phyloP scores from a whole-genome alignment of 495 filamentous ascomycete species.

The Tuber borchii region DNA sequence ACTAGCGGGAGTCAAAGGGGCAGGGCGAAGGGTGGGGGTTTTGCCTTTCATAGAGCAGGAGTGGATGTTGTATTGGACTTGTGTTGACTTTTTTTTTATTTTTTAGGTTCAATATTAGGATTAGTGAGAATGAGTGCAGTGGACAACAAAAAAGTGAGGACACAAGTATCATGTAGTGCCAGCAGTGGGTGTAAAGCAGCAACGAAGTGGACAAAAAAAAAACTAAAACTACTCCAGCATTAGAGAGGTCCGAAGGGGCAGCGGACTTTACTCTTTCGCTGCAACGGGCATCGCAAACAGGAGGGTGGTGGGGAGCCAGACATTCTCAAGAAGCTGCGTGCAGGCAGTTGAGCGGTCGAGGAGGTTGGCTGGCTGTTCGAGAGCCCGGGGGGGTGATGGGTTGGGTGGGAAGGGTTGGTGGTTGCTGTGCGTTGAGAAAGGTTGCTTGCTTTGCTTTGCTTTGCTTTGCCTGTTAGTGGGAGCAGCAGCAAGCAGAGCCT shows the following conservation, averaged over 20 bases:
- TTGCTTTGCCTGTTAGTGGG: conserved; percentile 6
- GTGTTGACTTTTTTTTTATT: not conserved
- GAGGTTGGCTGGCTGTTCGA: conserved; percentile 2
- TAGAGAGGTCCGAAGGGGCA: not conserved
- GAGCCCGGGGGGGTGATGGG: not conserved
- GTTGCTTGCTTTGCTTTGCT: conserved; percentile 1
- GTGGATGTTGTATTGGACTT: not conserved
- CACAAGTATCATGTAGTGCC: conserved; percentile 6
- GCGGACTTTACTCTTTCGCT: conserved; percentile 4
- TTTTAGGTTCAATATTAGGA: conserved; percentile 1
- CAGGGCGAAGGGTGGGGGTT: conserved; percentile 17
- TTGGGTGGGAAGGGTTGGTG: conserved; percentile 6
- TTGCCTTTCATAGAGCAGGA: not conserved
- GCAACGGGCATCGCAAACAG: conserved; percentile 4
- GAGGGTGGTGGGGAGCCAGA: conserved; percentile 4
- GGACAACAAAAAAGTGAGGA: conserved; percentile 4
- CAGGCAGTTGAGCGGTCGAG: conserved; percentile 1
- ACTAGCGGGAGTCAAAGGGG: conserved; percentile 33
- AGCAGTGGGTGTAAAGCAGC: conserved; percentile 2
- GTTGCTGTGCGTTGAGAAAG: not conserved
- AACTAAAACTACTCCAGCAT: not conserved
- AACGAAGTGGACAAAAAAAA: not conserved
- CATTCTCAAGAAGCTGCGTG: not conserved
- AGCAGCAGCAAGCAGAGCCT: conserved; percentile 2
- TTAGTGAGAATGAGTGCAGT: not conserved